Conservation (phyloP, 441 rosid species). For the Capsella rubella region DNA sequence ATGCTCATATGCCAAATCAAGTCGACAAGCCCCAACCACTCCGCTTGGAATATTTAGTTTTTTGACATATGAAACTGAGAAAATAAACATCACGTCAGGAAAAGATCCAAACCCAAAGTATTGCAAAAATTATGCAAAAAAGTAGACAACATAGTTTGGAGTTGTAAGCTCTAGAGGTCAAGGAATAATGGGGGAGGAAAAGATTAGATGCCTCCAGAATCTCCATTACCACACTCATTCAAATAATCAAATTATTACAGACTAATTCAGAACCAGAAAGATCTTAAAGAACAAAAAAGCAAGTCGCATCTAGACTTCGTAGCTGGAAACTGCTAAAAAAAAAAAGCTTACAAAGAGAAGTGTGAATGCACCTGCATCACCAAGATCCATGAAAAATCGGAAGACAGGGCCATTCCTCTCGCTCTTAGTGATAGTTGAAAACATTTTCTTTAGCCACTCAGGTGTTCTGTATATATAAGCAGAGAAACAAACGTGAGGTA, state of each 20-base stretch:
- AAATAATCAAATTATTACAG: background rate
- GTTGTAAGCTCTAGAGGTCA: background rate
- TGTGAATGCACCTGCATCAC: constrained; percentile 80
- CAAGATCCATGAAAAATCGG: constrained; percentile 93
- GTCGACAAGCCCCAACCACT: constrained; percentile 96
- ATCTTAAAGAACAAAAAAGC: background rate
- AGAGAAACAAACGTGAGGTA: constrained; percentile 22
- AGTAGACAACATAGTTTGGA: background rate
- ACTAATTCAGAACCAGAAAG: background rate
- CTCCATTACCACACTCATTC: background rate
- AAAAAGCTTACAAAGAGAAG: constrained; percentile 37
- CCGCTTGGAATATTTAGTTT: constrained; percentile 93
- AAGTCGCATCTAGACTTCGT: background rate
- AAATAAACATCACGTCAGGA: constrained; percentile 40
- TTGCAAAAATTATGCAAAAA: constrained; percentile 3
- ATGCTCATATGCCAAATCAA: constrained; percentile 95
- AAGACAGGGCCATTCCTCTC: constrained; percentile 92
- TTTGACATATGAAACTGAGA: constrained; percentile 81
- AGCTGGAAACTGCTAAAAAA: constrained; percentile 6
- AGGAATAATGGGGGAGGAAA: background rate
- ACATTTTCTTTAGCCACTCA: constrained; percentile 91
- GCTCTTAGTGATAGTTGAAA: constrained; percentile 76
- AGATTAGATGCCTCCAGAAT: background rate
- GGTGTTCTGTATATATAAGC: constrained; percentile 67
- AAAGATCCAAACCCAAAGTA: constrained; percentile 12